A percentile compares a stretch with the other conserved stretches of the same genome.
These are phyloP conservation scores for Coemansia sp. DNA, from an alignment of 192 early-diverging fungal species.

Conservation along the genomic window DNA sequence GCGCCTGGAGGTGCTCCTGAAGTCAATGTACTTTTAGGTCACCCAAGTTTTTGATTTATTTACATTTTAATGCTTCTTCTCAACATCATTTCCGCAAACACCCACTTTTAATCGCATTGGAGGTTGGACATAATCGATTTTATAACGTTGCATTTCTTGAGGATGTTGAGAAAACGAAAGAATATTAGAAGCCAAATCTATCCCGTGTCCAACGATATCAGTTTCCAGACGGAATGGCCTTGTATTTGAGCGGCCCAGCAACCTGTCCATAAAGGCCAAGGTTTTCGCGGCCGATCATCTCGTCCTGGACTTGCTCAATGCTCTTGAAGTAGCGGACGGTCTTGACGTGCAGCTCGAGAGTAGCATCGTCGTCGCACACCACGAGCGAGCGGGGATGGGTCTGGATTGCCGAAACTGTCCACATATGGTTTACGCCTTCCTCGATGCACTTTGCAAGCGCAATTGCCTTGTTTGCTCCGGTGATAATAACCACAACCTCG, in stretches of 20 bases:
- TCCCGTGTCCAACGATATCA: neutral
- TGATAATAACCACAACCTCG: constrained; percentile 83
- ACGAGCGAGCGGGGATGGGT: constrained; percentile 76
- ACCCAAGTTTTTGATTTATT: neutral
- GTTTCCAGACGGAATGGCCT: constrained; percentile 45
- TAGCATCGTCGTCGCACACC: constrained; percentile 86
- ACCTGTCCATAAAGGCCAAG: constrained; percentile 69
- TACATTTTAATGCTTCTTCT: neutral
- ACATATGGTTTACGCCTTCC: constrained; percentile 86
- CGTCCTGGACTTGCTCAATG: constrained; percentile 79
- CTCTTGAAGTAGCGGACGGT: constrained; percentile 87
- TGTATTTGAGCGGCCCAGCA: constrained; percentile 52
- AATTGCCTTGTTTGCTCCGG: constrained; percentile 80
- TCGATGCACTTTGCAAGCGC: constrained; percentile 83
- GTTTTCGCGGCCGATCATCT: constrained; percentile 71
- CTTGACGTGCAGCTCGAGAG: constrained; percentile 85
- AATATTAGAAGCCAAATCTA: too few relatives aligned
- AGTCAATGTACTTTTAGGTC: neutral
- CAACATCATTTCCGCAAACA: neutral
- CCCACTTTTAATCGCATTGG: neutral
- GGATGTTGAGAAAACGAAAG: too few relatives aligned
- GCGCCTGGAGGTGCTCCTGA: constrained; percentile 13
- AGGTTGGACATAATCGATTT: too few relatives aligned
- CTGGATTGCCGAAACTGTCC: constrained; percentile 85
- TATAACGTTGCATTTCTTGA: too few relatives aligned